phyloP scores from a whole-genome alignment of 1,139 yeast species.

The Pichia norvegensis region DNA sequence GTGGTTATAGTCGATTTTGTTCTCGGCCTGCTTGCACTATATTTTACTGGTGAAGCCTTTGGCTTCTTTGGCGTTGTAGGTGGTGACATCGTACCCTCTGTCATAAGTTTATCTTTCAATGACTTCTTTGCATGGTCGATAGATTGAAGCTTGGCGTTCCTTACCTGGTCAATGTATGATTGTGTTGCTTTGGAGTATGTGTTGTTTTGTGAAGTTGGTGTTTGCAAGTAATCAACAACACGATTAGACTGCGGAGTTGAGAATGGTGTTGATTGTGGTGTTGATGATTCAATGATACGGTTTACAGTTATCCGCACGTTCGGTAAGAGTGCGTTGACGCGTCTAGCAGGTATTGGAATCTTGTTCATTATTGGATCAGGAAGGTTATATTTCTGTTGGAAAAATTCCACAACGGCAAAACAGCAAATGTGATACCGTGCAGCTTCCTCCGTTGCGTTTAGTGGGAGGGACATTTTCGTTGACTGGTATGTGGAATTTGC shows the following conservation, averaged over 20 bases:
- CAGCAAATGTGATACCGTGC: constrained; percentile 65
- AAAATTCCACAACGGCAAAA: constrained; percentile 47
- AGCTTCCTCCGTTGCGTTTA: constrained; percentile 46
- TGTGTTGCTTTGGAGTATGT: constrained; percentile 3
- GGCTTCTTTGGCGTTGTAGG: constrained; percentile 4
- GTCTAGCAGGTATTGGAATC: constrained; percentile 53
- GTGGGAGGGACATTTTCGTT: constrained; percentile 36
- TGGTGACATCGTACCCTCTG: background rate
- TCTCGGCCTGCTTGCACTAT: constrained; percentile 1
- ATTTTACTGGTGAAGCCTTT: background rate
- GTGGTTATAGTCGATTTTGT: constrained; percentile 29
- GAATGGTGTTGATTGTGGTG: background rate
- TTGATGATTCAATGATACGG: background rate
- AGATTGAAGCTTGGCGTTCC: constrained; percentile 1
- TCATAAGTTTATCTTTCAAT: background rate
- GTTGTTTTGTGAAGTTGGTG: background rate
- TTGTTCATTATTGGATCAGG: constrained; percentile 41
- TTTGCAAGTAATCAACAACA: constrained; percentile 1
- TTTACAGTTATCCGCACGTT: constrained; percentile 34
- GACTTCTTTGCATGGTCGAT: constrained; percentile 4
- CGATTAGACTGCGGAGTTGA: constrained; percentile 12
- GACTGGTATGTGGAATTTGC: constrained; percentile 48
- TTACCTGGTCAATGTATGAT: constrained; percentile 9
- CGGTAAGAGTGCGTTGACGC: constrained; percentile 34
- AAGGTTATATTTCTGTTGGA: constrained; percentile 35